Evolutionary conservation across 208 protist genomes (phyloP).

Genomic region (Trypanosomatidae sp.): DNA sequence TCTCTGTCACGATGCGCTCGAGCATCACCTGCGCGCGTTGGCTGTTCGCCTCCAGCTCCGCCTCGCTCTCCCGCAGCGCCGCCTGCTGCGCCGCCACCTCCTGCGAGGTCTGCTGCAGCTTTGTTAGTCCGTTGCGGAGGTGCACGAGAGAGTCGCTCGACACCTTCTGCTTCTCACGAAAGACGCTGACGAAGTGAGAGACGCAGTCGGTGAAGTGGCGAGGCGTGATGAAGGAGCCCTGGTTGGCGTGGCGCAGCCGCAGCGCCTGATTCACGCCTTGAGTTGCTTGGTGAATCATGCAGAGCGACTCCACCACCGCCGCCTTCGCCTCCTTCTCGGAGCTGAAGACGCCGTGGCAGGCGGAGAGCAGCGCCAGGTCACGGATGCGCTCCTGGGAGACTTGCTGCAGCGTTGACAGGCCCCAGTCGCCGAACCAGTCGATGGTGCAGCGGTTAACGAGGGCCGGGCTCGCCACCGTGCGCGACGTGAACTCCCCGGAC

Average conservation of each 20-base stretch:
- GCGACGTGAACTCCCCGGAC: constrained; percentile 94
- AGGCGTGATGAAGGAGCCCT: constrained; percentile 95
- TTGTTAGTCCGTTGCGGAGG: constrained; percentile 94
- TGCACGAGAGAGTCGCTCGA: constrained; percentile 96
- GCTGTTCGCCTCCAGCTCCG: constrained; percentile 80
- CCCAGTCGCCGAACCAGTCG: constrained; percentile 99
- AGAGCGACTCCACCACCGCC: constrained; percentile 88
- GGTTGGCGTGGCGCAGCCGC: constrained; percentile 73
- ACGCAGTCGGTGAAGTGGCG: constrained; percentile 99
- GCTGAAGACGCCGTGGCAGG: constrained; percentile 40
- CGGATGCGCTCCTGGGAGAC: constrained; percentile 91
- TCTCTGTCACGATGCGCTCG: constrained; percentile 86
- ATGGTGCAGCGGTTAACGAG: constrained; percentile 99
- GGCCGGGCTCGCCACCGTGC: constrained; percentile 97
- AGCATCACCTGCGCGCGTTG: constrained; percentile 76
- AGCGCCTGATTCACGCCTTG: constrained; percentile 81
- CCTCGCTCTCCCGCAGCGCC: constrained; percentile 82
- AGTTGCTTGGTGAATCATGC: constrained; percentile 93
- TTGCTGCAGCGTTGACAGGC: constrained; percentile 91
- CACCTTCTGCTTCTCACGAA: constrained; percentile 92
- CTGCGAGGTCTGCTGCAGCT: constrained; percentile 91
- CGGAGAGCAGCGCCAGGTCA: constrained; percentile 83
- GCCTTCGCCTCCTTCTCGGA: constrained; percentile 48
- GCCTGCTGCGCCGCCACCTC: constrained; percentile 86
- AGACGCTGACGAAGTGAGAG: constrained; percentile 93